Evolutionary conservation across 306 rosid genomes (phyloP).

Genomic region (Citrullus colocynthis): DNA sequence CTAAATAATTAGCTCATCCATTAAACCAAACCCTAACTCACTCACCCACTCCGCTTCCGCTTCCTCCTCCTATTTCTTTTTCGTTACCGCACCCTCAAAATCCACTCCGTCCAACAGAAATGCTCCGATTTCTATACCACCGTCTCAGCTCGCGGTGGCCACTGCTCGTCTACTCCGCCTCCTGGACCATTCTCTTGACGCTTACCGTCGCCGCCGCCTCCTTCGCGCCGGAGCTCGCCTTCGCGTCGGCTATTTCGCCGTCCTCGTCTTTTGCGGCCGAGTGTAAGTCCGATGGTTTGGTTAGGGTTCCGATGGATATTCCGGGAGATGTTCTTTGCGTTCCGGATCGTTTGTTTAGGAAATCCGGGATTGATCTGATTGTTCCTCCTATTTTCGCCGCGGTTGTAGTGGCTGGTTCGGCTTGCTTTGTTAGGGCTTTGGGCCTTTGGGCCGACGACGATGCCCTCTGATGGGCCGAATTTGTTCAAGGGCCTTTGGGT

Average conservation of each 20-base stretch:
- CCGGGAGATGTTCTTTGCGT: slow-evolving; percentile 59
- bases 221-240: slow-evolving; percentile 59
- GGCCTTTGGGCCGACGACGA: slow-evolving; percentile 43
- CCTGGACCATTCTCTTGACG: slow-evolving; percentile 45
- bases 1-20: background rate
- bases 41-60: background rate
- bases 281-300: slow-evolving; percentile 17
- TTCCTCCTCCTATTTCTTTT: background rate
- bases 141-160: slow-evolving; percentile 37
- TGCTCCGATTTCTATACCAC: slow-evolving; percentile 34
- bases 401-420: slow-evolving; percentile 43
- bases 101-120: background rate
- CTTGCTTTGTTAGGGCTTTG: slow-evolving; percentile 35
- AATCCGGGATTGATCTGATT: slow-evolving; percentile 36
- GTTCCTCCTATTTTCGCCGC: slow-evolving; percentile 67
- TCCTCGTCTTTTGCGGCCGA: slow-evolving; percentile 33
- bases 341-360: slow-evolving; percentile 34
- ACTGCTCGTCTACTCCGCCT: slow-evolving; percentile 40
- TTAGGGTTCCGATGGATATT: slow-evolving; percentile 57
- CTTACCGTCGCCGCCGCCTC: slow-evolving; percentile 61
- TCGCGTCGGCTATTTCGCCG: slow-evolving; percentile 50
- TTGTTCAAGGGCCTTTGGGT: background rate
- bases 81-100: background rate
- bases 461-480: background rate
- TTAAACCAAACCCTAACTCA: background rate